phyloP scores from a whole-genome alignment of 805 yeast genomes.

The Saturnispora ahearnii region DNA sequence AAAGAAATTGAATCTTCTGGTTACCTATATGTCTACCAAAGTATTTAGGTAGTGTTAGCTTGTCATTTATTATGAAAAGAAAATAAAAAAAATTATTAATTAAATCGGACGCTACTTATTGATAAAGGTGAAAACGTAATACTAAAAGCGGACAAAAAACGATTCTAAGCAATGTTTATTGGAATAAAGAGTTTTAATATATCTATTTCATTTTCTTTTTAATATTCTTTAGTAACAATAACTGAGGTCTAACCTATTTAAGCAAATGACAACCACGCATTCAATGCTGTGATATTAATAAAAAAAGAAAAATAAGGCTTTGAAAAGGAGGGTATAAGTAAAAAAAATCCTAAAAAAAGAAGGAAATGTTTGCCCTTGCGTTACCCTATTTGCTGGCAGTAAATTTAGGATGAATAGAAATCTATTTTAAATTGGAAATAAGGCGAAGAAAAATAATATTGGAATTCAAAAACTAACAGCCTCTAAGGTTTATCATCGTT shows the following conservation, averaged over 20 bases:
- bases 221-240: background rate
- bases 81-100: background rate
- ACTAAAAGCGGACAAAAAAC: background rate
- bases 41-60: background rate
- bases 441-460: background rate
- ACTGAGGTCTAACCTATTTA: background rate
- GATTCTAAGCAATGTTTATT: background rate
- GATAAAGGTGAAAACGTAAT: background rate
- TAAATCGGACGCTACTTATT: background rate
- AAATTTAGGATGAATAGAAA: background rate
- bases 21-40: conserved; percentile 36
- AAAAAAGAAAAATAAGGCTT: too few relatives aligned
- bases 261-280: background rate
- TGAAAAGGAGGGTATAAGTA: background rate
- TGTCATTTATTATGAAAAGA: background rate
- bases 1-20: conserved; percentile 39
- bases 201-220: background rate
- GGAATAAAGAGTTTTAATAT: background rate
- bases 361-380: background rate
- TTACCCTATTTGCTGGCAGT: background rate
- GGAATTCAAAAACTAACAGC: background rate
- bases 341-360: background rate
- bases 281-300: too few relatives aligned
- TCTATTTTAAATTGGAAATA: background rate
- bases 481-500: conserved; percentile 8